These are phyloP conservation scores for Laguncularia racemosa DNA, from an alignment of 345 rosid species.

Conservation along the genomic window DNA sequence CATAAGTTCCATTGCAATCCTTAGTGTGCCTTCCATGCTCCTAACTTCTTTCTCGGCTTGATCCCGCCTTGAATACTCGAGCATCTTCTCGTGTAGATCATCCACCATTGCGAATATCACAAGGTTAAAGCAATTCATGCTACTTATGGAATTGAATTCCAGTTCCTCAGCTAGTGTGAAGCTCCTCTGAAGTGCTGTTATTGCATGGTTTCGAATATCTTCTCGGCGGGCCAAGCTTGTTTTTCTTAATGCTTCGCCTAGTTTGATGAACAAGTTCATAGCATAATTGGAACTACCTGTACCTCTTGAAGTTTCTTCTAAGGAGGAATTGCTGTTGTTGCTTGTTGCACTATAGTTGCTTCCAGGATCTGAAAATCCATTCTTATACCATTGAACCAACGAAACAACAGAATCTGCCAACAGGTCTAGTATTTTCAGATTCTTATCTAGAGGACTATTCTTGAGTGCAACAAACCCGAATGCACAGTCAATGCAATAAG, in stretches of 20 bases:
- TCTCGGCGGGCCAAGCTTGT: conserved; percentile 74
- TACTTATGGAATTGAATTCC: conserved; percentile 50
- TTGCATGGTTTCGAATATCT: conserved; percentile 74
- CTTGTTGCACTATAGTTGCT: conserved; percentile 35
- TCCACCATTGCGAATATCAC: conserved; percentile 65
- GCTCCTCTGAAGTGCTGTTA: conserved; percentile 40
- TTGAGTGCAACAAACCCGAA: conserved; percentile 68
- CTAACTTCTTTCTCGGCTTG: conserved; percentile 73
- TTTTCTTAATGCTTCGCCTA: conserved; percentile 76
- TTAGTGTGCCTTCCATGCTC: conserved; percentile 84
- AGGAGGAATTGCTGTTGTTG: conserved; percentile 46
- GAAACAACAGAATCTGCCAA: conserved; percentile 53
- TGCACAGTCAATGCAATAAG: conserved; percentile 70
- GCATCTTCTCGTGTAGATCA: conserved; percentile 82
- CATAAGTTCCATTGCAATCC: conserved; percentile 56
- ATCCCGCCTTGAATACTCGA: conserved; percentile 72
- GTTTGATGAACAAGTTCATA: conserved; percentile 50
- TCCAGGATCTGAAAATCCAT: conserved; percentile 29
- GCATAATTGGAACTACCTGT: conserved; percentile 21
- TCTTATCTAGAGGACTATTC: conserved; percentile 67
- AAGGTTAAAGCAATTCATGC: conserved; percentile 50
- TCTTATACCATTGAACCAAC: conserved; percentile 49
- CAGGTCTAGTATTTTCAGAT: conserved; percentile 56
- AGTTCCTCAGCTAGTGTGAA: conserved; percentile 54
- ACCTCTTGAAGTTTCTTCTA: conserved; percentile 41